A percentile compares a stretch with the other conserved stretches of the same genome.
These are phyloP conservation scores for Centella asiatica DNA, from an alignment of 129 eudicot species.

Conservation along the genomic window DNA sequence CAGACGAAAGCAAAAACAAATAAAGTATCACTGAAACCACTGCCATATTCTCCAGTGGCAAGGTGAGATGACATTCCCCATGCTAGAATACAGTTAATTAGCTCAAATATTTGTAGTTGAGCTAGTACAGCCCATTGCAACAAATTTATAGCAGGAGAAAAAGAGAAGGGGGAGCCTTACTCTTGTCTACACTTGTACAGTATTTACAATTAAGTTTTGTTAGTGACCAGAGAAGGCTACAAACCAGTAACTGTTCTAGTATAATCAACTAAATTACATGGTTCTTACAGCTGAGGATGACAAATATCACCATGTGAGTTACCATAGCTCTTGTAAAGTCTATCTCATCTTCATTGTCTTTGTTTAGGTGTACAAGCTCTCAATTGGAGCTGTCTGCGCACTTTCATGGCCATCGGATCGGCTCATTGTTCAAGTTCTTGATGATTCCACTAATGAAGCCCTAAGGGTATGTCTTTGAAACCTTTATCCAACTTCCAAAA, in stretches of 20 bases:
- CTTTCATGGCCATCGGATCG: conserved; percentile 73
- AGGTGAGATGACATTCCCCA: background rate
- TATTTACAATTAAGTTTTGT: no score
- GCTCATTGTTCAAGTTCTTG: conserved; percentile 73
- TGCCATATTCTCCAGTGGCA: background rate
- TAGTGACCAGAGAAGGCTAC: no score
- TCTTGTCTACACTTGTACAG: no score
- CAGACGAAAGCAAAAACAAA: background rate
- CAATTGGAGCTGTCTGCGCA: conserved; percentile 70
- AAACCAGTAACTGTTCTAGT: no score
- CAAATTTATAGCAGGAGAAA: background rate
- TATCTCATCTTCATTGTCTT: conserved; percentile 3
- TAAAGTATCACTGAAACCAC: background rate
- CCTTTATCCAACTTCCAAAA: background rate
- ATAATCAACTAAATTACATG: background rate
- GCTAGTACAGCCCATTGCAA: background rate
- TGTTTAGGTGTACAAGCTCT: conserved; percentile 77
- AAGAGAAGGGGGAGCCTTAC: background rate
- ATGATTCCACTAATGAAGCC: conserved; percentile 71
- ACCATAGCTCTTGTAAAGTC: background rate
- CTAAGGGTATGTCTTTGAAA: conserved; percentile 47
- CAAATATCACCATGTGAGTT: background rate
- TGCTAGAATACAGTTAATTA: background rate
- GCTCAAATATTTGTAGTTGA: background rate
- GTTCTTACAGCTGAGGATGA: background rate